Evolutionary conservation across 495 filamentous ascomycete species (phyloP), one percentile per base, ranked within the genome.

Genomic region (Hyaloscypha bicolor): DNA sequence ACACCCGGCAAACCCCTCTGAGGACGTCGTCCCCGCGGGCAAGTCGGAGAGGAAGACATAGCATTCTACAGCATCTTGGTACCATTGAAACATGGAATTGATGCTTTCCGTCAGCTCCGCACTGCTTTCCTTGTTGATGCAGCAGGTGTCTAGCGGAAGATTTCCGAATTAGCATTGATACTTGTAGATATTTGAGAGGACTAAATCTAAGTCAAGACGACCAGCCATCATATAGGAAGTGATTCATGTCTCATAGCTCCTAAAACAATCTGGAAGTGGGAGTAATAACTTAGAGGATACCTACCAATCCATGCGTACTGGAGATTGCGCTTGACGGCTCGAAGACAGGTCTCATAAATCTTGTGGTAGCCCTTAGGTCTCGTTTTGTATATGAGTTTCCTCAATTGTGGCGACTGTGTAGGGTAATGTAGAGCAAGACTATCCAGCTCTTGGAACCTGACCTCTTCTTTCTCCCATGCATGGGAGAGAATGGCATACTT

Each of bases 131-230:
- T 71, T 80, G 73, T 42, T 60, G 68, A 25, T 80, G 68, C 64
- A 70, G 77, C 77, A 81, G 4, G 79, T 81, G 67, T 81, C 79
- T 25, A 25, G 25, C 1, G 25, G 25, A 25, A 25, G 25, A 25
- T 25, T 25, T 25, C 2, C 2, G 25, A 25, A 2, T 25, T 25
- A 25, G 25, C 25, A 25, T 25, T 25, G 25, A 25, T 25, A 1
- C 25, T 25, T 25, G 25, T 25, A 25, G 25, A 25, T 25, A 25
- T 25, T 25, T 2, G 25, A 25, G 25, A 25, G 25, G 25, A 25
- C 25, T 25, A 25, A 25, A 25, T 25, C 25, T 25, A 2, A 25
- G 1, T 25, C 25, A 25, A 25, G 25, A 25, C 1, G 1, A 25
- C 1, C 25, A 25, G 25, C 25, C 25, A 25, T 25, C 25, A 25